Evolutionary conservation across 2,329 filamentous ascomycete species (phyloP), one percentile per base, ranked within the genome.

Genomic region (Monosporascus sp.): DNA sequence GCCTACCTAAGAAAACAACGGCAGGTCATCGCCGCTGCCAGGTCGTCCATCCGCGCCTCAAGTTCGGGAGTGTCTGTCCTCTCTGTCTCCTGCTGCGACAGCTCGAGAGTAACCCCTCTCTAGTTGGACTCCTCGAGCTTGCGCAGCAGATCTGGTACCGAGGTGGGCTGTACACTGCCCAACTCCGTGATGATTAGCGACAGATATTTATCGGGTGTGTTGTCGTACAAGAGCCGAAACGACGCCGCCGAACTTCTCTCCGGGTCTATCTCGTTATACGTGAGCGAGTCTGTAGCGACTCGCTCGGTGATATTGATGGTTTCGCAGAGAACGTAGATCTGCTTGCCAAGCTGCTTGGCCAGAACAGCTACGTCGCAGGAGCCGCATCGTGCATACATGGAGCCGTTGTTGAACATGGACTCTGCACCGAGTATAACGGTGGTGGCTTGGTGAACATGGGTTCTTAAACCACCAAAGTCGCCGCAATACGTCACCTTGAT

Each of bases 351-450:
- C 52, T 88, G 83, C 49, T 86, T 83, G 6, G 92, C 93, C 43
- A 88, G 84, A 76, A 94, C 88, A 18, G 93, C 92, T 9, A 97
- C 81, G 54, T 94, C 83, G 24, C 89, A 90, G 3, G 92, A 96
- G 55, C 94, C 94, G 9, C 90, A 84, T 20, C 91, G 84, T 5
- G 89, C 93, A 70, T 95, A 96, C 62, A 99, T 80, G 37, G 89
- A 83, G 7, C 94, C 94, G 70, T 97, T 97, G 61, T 89, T 92
- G 74, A 96, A 94, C 84, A 99, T 94, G 39, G 90, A 89, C 68
- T 97, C 92, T 5, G 92, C 91, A 14, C 91, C 92, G 1, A 99
- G 77, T 49, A 97, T 82, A 9, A 94, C 85, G 62, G 87, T 85
- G 6, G 85, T 88, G 2, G 78, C 72, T 44, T 70, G 67, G 57